Evolutionary conservation across 2,329 filamentous ascomycete genomes (phyloP), one percentile per base, ranked within the genome.

Genomic region (Aureobasidium sp.): DNA sequence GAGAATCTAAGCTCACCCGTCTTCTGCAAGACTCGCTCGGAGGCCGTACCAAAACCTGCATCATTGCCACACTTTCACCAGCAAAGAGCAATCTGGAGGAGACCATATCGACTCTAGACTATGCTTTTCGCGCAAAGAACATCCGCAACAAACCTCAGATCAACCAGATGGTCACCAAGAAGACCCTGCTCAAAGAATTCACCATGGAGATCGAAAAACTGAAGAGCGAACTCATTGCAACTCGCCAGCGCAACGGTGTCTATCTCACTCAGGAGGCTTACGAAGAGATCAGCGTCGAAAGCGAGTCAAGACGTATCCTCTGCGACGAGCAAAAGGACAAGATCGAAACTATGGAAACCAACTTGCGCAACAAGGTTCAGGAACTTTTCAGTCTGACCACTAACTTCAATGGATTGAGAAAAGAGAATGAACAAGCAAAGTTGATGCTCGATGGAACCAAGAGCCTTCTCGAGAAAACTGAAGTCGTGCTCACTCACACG

Each of bases 61-160:
- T 99, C 67, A 97, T 99, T 70, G 94, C 94, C 6, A 99, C 94
- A 0, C 84, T 99, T 44, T 97, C 94, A 2, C 92, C 94, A 1
- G 91, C 92, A 8, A 95, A 94, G 75, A 92, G 88, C 75, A 99
- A 97, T 69, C 80, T 99, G 1, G 94, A 99, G 71, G 94, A 99
- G 75, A 99, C 95, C 0, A 97, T 99, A 64, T 97, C 94, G 0
- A 99, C 95, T 0, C 82, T 99, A 1, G 94, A 99, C 73, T 99
- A 99, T 72, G 95, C 94, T 12, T 97, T 97, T 77, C 85, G 94
- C 51, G 94, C 94, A 17, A 99, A 99, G 79, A 97, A 99, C 68
- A 99, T 99, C 70, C 89, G 90, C 55, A 99, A 99, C 76, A 97
- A 97, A 75, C 95, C 94, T 0, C 94, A 99, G 71, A 82, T 96